A percentile compares a stretch with the other conserved stretches of the same genome.
Evolutionary conservation across 2,329 filamentous ascomycete genomes (phyloP).

Genomic region (Alternaria incomplexa): DNA sequence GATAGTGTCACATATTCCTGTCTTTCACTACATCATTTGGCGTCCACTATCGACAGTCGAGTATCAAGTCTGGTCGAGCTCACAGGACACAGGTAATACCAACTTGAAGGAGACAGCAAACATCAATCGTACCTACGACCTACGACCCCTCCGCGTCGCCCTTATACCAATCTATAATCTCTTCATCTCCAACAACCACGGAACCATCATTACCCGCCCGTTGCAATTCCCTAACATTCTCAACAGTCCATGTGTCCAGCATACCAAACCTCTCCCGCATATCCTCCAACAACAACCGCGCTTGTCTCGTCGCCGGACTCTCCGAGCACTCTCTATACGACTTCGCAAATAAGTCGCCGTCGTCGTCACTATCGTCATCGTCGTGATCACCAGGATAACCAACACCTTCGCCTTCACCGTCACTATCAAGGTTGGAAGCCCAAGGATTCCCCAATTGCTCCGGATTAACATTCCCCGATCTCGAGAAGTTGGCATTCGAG

Average conservation of each 20-base stretch:
- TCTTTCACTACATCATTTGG: not conserved
- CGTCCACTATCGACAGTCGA: not conserved
- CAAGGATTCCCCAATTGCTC: not conserved
- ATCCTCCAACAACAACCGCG: not conserved
- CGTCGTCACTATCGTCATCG: not conserved
- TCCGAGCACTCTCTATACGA: not conserved
- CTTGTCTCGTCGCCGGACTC: not conserved
- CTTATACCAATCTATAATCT: not conserved
- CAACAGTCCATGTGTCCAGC: not conserved
- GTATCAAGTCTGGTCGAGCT: not conserved
- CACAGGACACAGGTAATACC: accelerated
- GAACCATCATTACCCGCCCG: not conserved
- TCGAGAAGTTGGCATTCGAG: not conserved
- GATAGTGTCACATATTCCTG: not conserved
- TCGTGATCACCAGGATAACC: not conserved
- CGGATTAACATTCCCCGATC: not conserved
- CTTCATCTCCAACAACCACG: not conserved
- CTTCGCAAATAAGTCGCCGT: not conserved
- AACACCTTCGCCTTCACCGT: not conserved
- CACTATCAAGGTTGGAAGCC: not conserved
- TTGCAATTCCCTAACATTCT: not conserved
- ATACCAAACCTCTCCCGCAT: not conserved
- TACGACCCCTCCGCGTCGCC: not conserved
- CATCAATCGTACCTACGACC: not conserved
- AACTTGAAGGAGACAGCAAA: not conserved